Evolutionary conservation across 805 yeast genomes (phyloP), one percentile per base, ranked within the genome.

Genomic region (Saccharomycopsis fermentans): DNA sequence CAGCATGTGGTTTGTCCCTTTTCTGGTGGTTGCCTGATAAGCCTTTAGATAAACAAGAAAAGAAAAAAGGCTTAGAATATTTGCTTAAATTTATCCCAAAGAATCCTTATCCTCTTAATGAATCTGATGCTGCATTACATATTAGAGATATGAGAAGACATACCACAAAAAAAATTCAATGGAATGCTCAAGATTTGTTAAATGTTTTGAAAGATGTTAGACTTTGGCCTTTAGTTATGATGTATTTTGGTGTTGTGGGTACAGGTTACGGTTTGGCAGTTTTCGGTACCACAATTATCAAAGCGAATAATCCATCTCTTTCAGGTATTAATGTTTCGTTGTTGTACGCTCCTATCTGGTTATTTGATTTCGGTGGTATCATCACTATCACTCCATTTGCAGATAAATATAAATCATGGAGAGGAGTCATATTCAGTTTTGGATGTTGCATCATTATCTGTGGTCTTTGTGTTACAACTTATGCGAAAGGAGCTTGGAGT

Each of bases 231-330:
- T 70, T 90, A 60, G 74, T 87, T 52, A 75, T 89, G 72, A 89
- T 89, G 96, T 89, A 89, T 71, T 90, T 89, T 68, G 96, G 96
- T 19, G 96, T 87, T 21, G 96, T 89, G 27, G 96, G 96, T 53
- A 82, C 89, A n/a, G 96, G 96, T 0, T 84, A 79, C 66, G 96
- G 96, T 35, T 73, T 89, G 54, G 90, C 90, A 35, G 92, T 85
- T 21, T 89, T 86, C 70, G 96, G 91, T 4, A 84, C 96, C 3
- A 83, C 92, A 8, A 80, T 89, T 64, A 84, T 89, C 65, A 70
- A 76, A 55, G 78, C 80, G 4, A 82, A 84, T 63, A 82, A 87
- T 67, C 84, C 92, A 1, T 63, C 67, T 6, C 74, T 86, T 63
- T 70, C 82, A 1, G 81, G 89, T 2, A 86, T 90, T 64, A 74